Evolutionary conservation across 2,329 filamentous ascomycete genomes (phyloP), one percentile per base, ranked within the genome.

Genomic region (Calonectria hongkongensis): DNA sequence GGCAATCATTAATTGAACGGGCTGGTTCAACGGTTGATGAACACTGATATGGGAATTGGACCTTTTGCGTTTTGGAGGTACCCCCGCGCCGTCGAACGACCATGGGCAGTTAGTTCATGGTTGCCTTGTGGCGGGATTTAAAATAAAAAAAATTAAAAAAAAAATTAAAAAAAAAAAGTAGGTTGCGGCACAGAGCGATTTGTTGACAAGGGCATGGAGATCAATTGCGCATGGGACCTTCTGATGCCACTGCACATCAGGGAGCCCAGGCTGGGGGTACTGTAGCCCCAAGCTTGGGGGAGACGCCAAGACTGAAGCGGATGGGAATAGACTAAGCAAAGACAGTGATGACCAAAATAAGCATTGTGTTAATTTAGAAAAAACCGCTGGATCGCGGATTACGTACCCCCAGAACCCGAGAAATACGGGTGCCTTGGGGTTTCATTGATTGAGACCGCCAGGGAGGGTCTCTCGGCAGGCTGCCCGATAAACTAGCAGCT

Each of bases 381-480:
- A 27, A 27, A 41, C 8, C 58, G 36, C 25, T 25, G 18, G 39
- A 16, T 27, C 48, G 62, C 43, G 21, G 78, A 77, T 70, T 75
- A 80, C 78, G 76, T 80, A 78, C 73, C 71, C 76, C 72, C 70
- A 74, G 68, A 60, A 68, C 50, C 50, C 27, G 45, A 66, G 68
- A 63, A 82, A 82, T 79, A 69, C 70, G 74, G 81, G 71, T 82
- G 81, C 81, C 81, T 82, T 81, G 79, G 62, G 74, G 73, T 74
- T 70, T 68, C 56, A 68, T 68, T 47, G 33, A 45, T 39, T 21
- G 15, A 43, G 50, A 47, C 36, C 30, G 8, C 74, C 65, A 66
- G 65, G 68, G 68, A 71, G 70, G 68, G 76, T 65, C 73, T 63
- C 43, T 41, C 70, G 54, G 54, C 71, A 82, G 80, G 80, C 80